These are phyloP conservation scores for Rhizopogon rudus DNA, from an alignment of 768 basidiomycete species.

Conservation along the genomic window DNA sequence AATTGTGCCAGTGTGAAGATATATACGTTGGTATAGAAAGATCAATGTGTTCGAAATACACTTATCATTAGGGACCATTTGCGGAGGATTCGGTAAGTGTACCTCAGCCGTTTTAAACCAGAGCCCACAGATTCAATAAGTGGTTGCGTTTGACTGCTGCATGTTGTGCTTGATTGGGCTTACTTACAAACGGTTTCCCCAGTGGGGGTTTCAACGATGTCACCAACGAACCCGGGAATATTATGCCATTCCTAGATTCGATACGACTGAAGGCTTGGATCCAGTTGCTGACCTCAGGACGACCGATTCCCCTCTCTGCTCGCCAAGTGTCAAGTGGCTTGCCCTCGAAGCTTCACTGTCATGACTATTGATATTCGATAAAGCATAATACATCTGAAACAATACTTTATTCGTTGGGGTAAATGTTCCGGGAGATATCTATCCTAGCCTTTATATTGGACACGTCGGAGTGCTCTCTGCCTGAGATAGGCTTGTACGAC, in stretches of 20 bases:
- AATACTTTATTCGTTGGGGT: not conserved
- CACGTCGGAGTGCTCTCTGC: slow-evolving; percentile 2
- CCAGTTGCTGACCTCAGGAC: slow-evolving; percentile 49
- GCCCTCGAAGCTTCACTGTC: slow-evolving; percentile 2
- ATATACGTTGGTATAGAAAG: too few relatives aligned
- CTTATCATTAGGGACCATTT: too few relatives aligned
- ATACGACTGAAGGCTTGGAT: slow-evolving; percentile 24
- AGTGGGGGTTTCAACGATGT: too few relatives aligned
- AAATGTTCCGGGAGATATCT: not conserved
- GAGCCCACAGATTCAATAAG: too few relatives aligned
- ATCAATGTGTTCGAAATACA: too few relatives aligned
- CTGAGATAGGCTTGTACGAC: slow-evolving; percentile 11
- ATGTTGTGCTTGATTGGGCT: too few relatives aligned
- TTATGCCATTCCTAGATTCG: too few relatives aligned
- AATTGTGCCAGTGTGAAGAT: not conserved
- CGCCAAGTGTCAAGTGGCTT: slow-evolving; percentile 21
- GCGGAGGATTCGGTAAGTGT: too few relatives aligned
- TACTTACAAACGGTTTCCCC: too few relatives aligned
- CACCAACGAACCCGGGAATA: slow-evolving; percentile 35
- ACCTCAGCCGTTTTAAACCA: too few relatives aligned
- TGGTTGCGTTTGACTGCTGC: too few relatives aligned
- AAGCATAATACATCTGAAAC: not conserved
- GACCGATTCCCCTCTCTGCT: slow-evolving; percentile 27
- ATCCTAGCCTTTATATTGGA: not conserved
- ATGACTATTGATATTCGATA: not conserved